Conservation (phyloP, 441 rosid species). For the Pelargonium citronellum region DNA sequence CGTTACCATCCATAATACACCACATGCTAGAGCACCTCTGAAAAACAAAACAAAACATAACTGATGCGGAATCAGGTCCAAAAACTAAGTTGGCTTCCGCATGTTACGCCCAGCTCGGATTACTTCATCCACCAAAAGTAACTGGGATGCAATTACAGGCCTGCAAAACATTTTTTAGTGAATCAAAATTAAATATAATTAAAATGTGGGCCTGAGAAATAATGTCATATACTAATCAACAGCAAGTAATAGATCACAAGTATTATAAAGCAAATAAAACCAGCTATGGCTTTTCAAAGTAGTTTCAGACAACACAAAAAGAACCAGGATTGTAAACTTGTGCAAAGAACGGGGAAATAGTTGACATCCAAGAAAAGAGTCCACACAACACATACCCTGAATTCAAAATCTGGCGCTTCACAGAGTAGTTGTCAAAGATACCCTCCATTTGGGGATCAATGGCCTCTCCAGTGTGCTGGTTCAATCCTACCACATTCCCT, state of each 20-base stretch:
- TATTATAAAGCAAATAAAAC: background rate
- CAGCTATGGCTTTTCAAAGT: background rate
- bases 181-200: too few species aligned
- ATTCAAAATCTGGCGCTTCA: slow-evolving; percentile 82
- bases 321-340: background rate
- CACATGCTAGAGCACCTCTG: background rate
- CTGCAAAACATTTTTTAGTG: slow-evolving; percentile 32
- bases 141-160: slow-evolving; percentile 85
- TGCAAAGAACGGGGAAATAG: background rate
- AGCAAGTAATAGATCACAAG: too few species aligned
- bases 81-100: slow-evolving; percentile 73
- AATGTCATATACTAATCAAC: too few species aligned
- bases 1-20: too few species aligned
- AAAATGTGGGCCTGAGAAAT: too few species aligned
- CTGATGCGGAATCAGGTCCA: background rate
- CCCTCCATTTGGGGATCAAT: slow-evolving; percentile 87
- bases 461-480: slow-evolving; percentile 73
- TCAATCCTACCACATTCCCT: slow-evolving; percentile 79
- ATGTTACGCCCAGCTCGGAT: slow-evolving; percentile 92
- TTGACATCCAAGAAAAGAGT: background rate
- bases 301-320: background rate
- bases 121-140: slow-evolving; percentile 90
- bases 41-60: background rate
- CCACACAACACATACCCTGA: slow-evolving; percentile 52
- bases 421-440: slow-evolving; percentile 85